Evolutionary conservation across 2,329 filamentous ascomycete species (phyloP), one percentile per base, ranked within the genome.

Genomic region (Simplicillium sp.): DNA sequence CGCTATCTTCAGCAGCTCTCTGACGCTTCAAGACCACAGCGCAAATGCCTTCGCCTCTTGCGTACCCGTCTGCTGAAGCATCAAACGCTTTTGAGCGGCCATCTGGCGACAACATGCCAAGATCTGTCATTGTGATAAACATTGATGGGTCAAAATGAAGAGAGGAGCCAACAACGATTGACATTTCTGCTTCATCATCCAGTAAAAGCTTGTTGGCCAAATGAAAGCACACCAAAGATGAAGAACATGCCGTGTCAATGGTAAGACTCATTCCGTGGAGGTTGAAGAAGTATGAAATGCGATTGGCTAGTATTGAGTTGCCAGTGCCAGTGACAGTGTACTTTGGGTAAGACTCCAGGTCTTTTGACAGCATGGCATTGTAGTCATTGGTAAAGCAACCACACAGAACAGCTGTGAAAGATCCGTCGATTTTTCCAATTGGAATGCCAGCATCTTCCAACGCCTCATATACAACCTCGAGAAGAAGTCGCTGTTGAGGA

Each of bases 41-140:
- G 2, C 53, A 62, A 14, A 64, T 53, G 4, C 69, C 71, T 47
- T 75, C 71, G 3, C 68, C 70, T 8, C 70, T 58, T 1, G 57
- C 66, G 47, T 72, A 75, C 1, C 72, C 72, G 41, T 61, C 59
- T 2, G 60, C 70, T n/a, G 48, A 48, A 6, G 50, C 47, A 45
- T 70, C 71, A 44, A 60, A 69, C 17, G 58, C 52, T 7, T 50
- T 37, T 18, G 40, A 49, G 32, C 39, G 53, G 33, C 55, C 51
- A 31, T 47, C 43, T 17, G 53, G 48, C 3, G 51, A 53, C 11
- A 59, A 50, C 35, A 58, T 48, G n/a, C 49, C 50, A 18, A 55
- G 47, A 8, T 50, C 48, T 5, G 48, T 50, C 45, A 57, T 50
- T 34, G 46, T 46, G 31, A 50, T 46, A 29, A 38, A 48, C 18